A percentile compares a stretch with the other conserved stretches of the same genome.
These are phyloP conservation scores for Trichoderma polysporum DNA, from an alignment of 2,329 filamentous ascomycete genomes.

Conservation along the genomic window DNA sequence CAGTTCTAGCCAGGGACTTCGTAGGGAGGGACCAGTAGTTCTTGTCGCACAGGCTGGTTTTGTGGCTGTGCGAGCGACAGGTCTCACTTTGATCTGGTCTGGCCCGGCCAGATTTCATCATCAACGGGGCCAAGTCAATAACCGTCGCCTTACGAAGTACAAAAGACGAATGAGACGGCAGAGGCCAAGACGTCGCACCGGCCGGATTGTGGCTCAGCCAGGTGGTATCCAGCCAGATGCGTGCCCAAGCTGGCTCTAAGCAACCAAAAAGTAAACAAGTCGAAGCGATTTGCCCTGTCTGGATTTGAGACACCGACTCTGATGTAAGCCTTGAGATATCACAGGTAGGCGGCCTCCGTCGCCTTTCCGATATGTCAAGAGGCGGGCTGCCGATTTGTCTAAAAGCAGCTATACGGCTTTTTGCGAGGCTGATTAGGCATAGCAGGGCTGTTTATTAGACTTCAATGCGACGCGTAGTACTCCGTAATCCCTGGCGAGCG, in stretches of 20 bases:
- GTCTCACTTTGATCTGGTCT: not conserved
- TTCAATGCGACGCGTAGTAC: not conserved
- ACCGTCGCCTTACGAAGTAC: not conserved
- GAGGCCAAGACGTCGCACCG: not conserved
- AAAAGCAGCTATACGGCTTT: not conserved
- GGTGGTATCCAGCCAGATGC: not conserved
- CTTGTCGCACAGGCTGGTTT: not conserved
- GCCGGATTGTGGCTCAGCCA: not conserved
- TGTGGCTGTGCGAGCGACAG: not conserved
- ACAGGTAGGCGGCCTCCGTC: slow-evolving; percentile 1
- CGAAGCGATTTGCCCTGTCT: not conserved
- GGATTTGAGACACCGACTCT: not conserved
- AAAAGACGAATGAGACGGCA: not conserved
- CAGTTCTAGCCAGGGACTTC: slow-evolving; percentile 3
- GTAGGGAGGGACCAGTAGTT: not conserved
- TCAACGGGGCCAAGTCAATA: too few relatives aligned
- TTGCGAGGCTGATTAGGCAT: slow-evolving; percentile 8
- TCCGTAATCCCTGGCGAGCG: not conserved
- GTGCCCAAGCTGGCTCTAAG: not conserved
- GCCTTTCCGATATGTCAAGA: not conserved
- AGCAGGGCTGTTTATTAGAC: not conserved
- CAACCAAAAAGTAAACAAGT: not conserved
- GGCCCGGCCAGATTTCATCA: not conserved
- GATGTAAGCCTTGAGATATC: too few relatives aligned
- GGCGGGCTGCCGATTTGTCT: not conserved